phyloP scores from a whole-genome alignment of 345 rosid species.

The Populus deltoides region DNA sequence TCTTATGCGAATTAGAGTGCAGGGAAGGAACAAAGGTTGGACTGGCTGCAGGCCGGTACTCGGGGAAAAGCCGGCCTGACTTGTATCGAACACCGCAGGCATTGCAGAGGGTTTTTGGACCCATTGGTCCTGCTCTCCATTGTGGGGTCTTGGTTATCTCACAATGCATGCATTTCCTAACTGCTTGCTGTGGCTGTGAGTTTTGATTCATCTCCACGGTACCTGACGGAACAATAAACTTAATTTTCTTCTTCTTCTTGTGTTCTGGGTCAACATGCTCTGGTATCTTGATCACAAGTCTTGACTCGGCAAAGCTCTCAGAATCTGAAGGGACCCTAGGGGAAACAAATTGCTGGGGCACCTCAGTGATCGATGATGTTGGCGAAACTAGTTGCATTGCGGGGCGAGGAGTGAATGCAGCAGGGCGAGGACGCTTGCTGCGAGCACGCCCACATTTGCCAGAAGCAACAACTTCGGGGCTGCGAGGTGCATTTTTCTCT shows the following conservation, averaged over 20 bases:
- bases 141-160: conserved; percentile 96
- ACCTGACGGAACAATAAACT: conserved; percentile 37
- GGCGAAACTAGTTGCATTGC: conserved; percentile 48
- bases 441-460: conserved; percentile 77
- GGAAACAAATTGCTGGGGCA: conserved; percentile 10
- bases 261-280: conserved; percentile 50
- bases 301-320: conserved; percentile 56
- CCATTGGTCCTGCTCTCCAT: conserved; percentile 99
- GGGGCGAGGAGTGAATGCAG: conserved; percentile 53
- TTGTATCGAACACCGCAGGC: conserved; percentile 96
- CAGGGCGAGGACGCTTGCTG: conserved; percentile 91
- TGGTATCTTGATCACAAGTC: conserved; percentile 64
- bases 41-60: conserved; percentile 95
- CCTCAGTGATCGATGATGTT: conserved; percentile 31
- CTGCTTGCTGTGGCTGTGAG: conserved; percentile 34
- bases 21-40: conserved; percentile 83
- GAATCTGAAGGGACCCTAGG: conserved; percentile 45
- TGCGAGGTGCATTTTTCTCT: conserved; percentile 39
- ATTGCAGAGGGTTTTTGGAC: conserved; percentile 95
- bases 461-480: conserved; percentile 38
- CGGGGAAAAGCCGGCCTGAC: conserved; percentile 95
- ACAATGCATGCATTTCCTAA: conserved; percentile 91
- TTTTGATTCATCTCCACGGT: conserved; percentile 36
- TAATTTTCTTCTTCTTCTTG: conserved; percentile 78
- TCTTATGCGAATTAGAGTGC: conserved; percentile 97